phyloP scores from a whole-genome alignment of 352 stramenopile genomes.

The Phytophthora niederhauseri region DNA sequence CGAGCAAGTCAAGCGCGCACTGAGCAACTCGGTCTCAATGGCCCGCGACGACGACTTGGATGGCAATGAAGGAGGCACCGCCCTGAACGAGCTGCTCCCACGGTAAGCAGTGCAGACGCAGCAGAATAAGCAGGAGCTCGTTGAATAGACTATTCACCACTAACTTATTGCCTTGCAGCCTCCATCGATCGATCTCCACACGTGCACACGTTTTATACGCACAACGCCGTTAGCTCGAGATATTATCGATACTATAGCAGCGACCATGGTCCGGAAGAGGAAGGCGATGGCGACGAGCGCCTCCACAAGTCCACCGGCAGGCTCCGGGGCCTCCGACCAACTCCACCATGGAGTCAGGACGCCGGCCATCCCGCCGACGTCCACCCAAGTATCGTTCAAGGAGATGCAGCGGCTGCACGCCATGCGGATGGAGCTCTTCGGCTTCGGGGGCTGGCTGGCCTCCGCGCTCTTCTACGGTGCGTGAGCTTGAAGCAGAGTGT shows the following conservation, averaged over 20 bases:
- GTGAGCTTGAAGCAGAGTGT: slow-evolving; percentile 2
- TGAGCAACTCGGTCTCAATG: slow-evolving; percentile 47
- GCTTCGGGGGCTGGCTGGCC: slow-evolving; percentile 85
- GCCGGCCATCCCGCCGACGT: slow-evolving; percentile 2
- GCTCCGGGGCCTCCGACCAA: background rate
- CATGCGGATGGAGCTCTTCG: slow-evolving; percentile 88
- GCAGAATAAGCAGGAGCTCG: background rate
- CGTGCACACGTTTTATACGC: background rate
- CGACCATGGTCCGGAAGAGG: slow-evolving; percentile 25
- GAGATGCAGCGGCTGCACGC: slow-evolving; percentile 81
- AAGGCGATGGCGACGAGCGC: slow-evolving; percentile 9
- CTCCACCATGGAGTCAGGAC: background rate
- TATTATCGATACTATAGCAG: background rate
- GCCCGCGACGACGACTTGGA: slow-evolving; percentile 19
- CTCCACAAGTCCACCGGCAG: slow-evolving; percentile 4
- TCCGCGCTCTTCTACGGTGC: slow-evolving; percentile 81
- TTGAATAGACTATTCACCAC: slow-evolving; percentile 10
- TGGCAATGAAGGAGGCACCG: slow-evolving; percentile 13
- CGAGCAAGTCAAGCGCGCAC: slow-evolving; percentile 77
- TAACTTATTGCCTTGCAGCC: background rate
- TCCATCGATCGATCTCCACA: background rate
- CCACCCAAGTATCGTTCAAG: slow-evolving; percentile 67
- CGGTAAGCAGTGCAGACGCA: slow-evolving; percentile 4
- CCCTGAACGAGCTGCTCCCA: slow-evolving; percentile 29
- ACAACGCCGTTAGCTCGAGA: background rate